Evolutionary conservation across 2,329 filamentous ascomycete species (phyloP), one percentile per base, ranked within the genome.

Genomic region (Ascochyta lentis): DNA sequence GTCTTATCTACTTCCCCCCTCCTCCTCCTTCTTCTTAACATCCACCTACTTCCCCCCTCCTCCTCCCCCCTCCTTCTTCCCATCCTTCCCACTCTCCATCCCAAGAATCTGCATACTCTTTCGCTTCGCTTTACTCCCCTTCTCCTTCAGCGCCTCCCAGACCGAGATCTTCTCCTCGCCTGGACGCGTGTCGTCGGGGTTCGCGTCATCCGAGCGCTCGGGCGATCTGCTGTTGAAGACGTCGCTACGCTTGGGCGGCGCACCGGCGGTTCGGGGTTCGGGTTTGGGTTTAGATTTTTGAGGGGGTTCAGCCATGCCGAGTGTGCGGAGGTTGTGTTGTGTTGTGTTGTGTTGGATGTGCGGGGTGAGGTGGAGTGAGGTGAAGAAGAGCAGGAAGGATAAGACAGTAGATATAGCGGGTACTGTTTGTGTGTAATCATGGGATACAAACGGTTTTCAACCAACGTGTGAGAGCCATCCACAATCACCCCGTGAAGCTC

Each of bases 401-500:
- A 5, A 9, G 16, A 27, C 6, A 19, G 22, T 4, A 34, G 27
- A 37, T 42, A 35, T 51, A 19, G 12, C 16, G 9, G 13, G 15
- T 6, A 10, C 7, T 22, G 49, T 49, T 54, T 43, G 44, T 44
- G 24, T 12, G 8, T 27, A 16, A n/a, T 9, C 24, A 49, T 24
- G 26, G 4, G 19, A 9, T 33, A 23, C 37, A 46, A 51, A 37
- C 37, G 16, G 22, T 1, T 10, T 3, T 22, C 29, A 6, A 29
- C 27, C 13, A 29, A 8, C 22, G 13, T 26, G 38, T 26, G 38
- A 3, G 38, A 19, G 27, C 19, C 19, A 16, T 6, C 3, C 7
- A 33, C 47, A 12, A 29, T 55, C 27, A 62, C 39, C 46, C 27
- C 13, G 50, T 41, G 33, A 44, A 55, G 3, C 29, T 47, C 44